These are phyloP conservation scores for Wallacemonas collosoma DNA, from an alignment of 208 protist species.

Conservation along the genomic window DNA sequence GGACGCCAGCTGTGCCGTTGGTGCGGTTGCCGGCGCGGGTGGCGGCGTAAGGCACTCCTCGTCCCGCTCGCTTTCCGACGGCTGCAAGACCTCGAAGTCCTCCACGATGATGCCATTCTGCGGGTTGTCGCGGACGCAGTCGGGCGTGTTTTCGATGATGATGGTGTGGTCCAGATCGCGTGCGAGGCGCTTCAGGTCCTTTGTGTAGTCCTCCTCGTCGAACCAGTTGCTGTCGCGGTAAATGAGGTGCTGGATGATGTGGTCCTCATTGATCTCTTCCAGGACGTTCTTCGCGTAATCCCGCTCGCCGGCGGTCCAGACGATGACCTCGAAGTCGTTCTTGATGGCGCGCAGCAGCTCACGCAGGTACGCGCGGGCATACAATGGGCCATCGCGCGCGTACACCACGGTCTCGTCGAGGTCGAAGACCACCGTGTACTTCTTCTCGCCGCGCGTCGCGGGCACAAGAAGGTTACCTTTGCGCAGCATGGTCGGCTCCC, in stretches of 20 bases:
- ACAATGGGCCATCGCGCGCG: constrained; percentile 84
- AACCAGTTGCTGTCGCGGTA: constrained; percentile 86
- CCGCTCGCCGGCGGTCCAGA: constrained; percentile 90
- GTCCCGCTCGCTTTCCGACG: constrained; percentile 7
- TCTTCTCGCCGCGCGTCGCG: constrained; percentile 28
- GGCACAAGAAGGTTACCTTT: constrained; percentile 66
- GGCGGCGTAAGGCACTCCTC: not conserved
- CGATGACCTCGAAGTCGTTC: constrained; percentile 87
- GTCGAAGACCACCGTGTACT: constrained; percentile 90
- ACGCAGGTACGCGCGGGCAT: constrained; percentile 76
- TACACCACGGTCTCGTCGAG: constrained; percentile 93
- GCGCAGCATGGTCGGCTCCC: constrained; percentile 75
- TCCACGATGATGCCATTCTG: constrained; percentile 87
- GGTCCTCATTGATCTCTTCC: constrained; percentile 84
- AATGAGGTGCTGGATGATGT: constrained; percentile 81
- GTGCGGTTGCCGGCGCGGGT: not conserved
- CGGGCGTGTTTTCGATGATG: constrained; percentile 89
- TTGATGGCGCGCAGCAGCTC: constrained; percentile 77
- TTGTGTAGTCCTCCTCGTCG: constrained; percentile 77
- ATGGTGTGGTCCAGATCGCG: constrained; percentile 79
- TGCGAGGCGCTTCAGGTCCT: constrained; percentile 81
- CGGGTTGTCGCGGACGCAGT: constrained; percentile 80
- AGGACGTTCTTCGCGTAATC: constrained; percentile 90
- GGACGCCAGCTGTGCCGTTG: not conserved
- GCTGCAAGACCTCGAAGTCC: constrained; percentile 74